These are phyloP conservation scores for Penicillium bovifimosum DNA, from an alignment of 495 filamentous ascomycete genomes.

Conservation along the genomic window DNA sequence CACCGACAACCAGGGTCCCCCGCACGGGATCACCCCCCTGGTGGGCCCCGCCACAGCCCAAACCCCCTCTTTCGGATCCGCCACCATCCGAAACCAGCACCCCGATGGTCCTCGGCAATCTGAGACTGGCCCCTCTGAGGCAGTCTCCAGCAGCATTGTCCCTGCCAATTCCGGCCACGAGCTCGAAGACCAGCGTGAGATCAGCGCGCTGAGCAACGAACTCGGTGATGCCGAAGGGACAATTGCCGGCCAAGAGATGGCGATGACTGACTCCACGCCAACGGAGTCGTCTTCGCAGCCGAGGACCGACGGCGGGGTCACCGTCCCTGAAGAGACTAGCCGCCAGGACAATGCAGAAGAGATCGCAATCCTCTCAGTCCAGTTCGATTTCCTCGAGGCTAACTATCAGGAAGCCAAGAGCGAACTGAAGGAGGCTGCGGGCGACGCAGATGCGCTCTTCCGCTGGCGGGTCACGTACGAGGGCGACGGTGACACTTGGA, in stretches of 20 bases:
- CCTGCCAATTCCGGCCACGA: neutral
- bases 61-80: neutral
- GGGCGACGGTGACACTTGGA: too few relatives aligned
- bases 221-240: neutral
- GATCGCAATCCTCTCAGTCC: too few relatives aligned
- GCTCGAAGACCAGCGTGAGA: neutral
- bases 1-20: neutral
- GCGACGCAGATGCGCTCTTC: too few relatives aligned
- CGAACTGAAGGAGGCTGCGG: too few relatives aligned
- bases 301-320: too few relatives aligned
- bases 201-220: neutral
- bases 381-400: too few relatives aligned
- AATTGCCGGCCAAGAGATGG: neutral
- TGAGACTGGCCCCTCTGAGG: neutral
- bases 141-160: neutral
- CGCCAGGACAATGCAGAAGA: too few relatives aligned
- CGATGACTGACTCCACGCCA: too few relatives aligned
- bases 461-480: too few relatives aligned
- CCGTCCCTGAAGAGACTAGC: too few relatives aligned
- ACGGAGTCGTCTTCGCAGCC: too few relatives aligned
- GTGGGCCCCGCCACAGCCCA: slow-evolving; percentile 1
- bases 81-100: neutral
- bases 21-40: neutral
- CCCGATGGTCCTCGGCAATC: neutral
- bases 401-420: too few relatives aligned